Evolutionary conservation across 257 asterid species (phyloP).

Genomic region (Solanum virginianum): DNA sequence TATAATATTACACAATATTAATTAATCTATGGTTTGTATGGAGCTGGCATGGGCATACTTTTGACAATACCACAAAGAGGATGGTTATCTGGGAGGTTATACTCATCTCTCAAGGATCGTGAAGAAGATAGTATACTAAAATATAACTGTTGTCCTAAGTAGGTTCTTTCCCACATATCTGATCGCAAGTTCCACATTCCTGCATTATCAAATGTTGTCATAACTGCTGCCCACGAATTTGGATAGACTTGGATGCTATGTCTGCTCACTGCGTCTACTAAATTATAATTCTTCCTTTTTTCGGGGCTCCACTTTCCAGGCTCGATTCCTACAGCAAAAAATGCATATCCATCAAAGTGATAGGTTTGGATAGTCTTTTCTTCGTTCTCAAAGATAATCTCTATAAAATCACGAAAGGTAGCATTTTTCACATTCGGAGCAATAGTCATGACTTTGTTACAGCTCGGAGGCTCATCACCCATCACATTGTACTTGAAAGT

Average conservation of each 20-base stretch:
- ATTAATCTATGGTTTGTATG: conserved; percentile 2
- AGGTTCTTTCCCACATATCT: conserved; percentile 28
- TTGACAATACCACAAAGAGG: conserved; percentile 30
- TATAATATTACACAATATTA: too few relatives aligned
- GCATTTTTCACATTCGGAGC: conserved; percentile 31
- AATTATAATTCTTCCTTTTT: conserved; percentile 44
- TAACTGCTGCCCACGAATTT: conserved; percentile 39
- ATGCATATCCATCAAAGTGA: conserved; percentile 35
- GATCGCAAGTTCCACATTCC: conserved; percentile 62
- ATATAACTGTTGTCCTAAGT: conserved; percentile 48
- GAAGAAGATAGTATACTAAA: conserved; percentile 30
- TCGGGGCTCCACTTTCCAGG: conserved; percentile 39
- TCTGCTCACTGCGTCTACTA: conserved; percentile 37
- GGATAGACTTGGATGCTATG: conserved; percentile 48
- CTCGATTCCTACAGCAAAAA: conserved; percentile 38
- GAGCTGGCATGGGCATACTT: conserved; percentile 23
- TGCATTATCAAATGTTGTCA: conserved; percentile 48
- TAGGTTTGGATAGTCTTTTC: conserved; percentile 44
- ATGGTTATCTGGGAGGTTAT: conserved; percentile 30
- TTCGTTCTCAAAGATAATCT: conserved; percentile 40
- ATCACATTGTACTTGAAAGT: conserved; percentile 17
- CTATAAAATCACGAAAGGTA: conserved; percentile 34
- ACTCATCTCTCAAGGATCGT: conserved; percentile 37
- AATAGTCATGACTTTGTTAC: not conserved
- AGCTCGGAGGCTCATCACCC: conserved; percentile 12